A percentile compares a stretch with the other conserved stretches of the same genome.
Evolutionary conservation across 2,329 filamentous ascomycete genomes (phyloP).

Genomic region (Parafenestella ontariensis): DNA sequence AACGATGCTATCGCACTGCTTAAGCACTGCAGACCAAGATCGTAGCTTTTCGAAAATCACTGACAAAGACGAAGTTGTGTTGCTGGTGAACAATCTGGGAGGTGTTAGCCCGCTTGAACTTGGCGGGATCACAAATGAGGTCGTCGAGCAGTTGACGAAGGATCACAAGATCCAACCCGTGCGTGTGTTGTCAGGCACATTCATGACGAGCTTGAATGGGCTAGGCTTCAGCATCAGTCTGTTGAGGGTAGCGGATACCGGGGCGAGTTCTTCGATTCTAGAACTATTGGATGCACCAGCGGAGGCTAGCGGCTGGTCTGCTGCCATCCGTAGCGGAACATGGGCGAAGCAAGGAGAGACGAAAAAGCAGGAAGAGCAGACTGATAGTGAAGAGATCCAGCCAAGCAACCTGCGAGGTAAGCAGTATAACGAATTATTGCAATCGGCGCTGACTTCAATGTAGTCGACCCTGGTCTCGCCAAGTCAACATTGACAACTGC

Average conservation of each 20-base stretch:
- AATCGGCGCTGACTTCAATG: constrained; percentile 17
- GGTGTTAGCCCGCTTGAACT: constrained; percentile 76
- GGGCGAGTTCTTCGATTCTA: constrained; percentile 66
- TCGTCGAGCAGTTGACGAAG: constrained; percentile 65
- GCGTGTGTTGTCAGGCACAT: constrained; percentile 69
- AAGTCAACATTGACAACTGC: constrained; percentile 62
- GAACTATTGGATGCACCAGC: constrained; percentile 72
- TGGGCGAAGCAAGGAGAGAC: constrained; percentile 61
- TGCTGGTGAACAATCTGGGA: constrained; percentile 78
- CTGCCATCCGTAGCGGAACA: constrained; percentile 64
- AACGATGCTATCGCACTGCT: constrained; percentile 70
- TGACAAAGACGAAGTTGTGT: constrained; percentile 67
- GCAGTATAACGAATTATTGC: constrained; percentile 22
- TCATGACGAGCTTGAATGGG: constrained; percentile 75
- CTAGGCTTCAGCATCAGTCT: constrained; percentile 74
- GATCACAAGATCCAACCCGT: constrained; percentile 67
- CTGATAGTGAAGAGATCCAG: constrained; percentile 53
- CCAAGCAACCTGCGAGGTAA: constrained; percentile 62
- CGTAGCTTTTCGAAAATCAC: constrained; percentile 72
- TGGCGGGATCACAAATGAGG: constrained; percentile 74
- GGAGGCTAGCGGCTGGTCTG: constrained; percentile 72
- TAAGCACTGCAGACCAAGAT: constrained; percentile 70
- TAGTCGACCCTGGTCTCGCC: constrained; percentile 60
- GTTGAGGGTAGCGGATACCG: constrained; percentile 68
- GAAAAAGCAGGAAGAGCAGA: constrained; percentile 50